Evolutionary conservation across 116 monocot species (phyloP).

Genomic region (Trichopus zeylanicus): DNA sequence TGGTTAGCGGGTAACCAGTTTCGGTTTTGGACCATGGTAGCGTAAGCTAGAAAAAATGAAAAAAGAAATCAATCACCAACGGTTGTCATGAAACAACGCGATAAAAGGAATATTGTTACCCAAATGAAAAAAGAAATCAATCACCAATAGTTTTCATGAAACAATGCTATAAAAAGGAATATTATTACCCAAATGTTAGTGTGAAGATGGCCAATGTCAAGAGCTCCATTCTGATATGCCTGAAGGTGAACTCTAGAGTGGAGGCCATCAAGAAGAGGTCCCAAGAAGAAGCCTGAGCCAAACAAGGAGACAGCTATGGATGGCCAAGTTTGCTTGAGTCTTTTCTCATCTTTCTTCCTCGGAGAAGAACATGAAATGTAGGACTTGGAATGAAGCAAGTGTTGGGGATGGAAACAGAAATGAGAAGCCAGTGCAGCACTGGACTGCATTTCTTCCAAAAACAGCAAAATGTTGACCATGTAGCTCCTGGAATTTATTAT

Average conservation of each 20-base stretch:
- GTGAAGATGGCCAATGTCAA: constrained; percentile 61
- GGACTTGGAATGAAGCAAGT: not conserved
- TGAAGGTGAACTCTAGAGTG: constrained; percentile 59
- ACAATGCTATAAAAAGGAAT: not conserved
- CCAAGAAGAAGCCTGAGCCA: constrained; percentile 56
- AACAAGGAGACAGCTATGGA: constrained; percentile 45
- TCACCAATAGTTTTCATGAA: no score
- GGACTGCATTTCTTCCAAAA: constrained; percentile 20
- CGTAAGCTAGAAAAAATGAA: not conserved
- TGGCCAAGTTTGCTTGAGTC: constrained; percentile 25
- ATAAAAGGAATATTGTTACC: no score
- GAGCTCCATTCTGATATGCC: constrained; percentile 44
- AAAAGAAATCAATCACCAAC: no score
- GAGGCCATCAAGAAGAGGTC: constrained; percentile 57
- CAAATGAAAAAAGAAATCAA: no score
- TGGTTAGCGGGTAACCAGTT: no score
- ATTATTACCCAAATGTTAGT: constrained; percentile 53
- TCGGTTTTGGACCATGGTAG: no score
- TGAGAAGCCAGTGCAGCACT: constrained; percentile 1
- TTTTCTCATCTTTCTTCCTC: constrained; percentile 3
- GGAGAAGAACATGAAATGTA: constrained; percentile 13
- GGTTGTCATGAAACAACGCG: no score
- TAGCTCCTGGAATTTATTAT: no score
- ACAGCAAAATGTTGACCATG: no score
- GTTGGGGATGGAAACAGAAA: not conserved